Evolutionary conservation across 345 rosid species (phyloP).

Genomic region (Xanthoceras sorbifolium): DNA sequence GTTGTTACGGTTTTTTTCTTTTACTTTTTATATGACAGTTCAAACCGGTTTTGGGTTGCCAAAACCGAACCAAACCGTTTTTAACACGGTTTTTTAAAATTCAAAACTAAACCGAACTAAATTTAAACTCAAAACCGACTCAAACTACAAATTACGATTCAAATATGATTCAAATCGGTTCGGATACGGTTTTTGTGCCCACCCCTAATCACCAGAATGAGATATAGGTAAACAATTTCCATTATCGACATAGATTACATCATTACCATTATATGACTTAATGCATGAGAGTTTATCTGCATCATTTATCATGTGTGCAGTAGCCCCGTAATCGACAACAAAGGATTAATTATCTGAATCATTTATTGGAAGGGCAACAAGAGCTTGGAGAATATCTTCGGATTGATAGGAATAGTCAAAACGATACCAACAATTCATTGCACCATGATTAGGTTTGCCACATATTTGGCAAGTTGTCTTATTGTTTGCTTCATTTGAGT

Average conservation of each 20-base stretch:
- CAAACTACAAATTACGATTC: no score
- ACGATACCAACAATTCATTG: conserved; percentile 1
- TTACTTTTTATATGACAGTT: no score
- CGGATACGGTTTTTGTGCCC: no score
- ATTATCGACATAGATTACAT: neutral
- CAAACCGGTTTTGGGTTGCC: no score
- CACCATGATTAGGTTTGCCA: neutral
- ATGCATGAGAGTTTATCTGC: neutral
- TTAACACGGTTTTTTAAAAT: no score
- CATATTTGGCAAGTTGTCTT: conserved; percentile 13
- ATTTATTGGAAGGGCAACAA: neutral
- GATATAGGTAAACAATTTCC: neutral
- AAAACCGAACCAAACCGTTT: no score
- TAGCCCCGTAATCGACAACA: neutral
- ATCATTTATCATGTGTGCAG: neutral
- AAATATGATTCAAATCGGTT: no score
- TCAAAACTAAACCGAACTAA: no score
- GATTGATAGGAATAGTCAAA: conserved; percentile 12
- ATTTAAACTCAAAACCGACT: no score
- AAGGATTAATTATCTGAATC: neutral
- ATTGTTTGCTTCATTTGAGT: neutral
- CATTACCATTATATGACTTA: neutral
- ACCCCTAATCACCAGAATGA: no score
- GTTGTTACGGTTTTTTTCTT: no score
- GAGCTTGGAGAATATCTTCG: neutral